A percentile compares a stretch with the other conserved stretches of the same genome.
Evolutionary conservation across 306 rosid species (phyloP).

Genomic region (Medicago lupulina): DNA sequence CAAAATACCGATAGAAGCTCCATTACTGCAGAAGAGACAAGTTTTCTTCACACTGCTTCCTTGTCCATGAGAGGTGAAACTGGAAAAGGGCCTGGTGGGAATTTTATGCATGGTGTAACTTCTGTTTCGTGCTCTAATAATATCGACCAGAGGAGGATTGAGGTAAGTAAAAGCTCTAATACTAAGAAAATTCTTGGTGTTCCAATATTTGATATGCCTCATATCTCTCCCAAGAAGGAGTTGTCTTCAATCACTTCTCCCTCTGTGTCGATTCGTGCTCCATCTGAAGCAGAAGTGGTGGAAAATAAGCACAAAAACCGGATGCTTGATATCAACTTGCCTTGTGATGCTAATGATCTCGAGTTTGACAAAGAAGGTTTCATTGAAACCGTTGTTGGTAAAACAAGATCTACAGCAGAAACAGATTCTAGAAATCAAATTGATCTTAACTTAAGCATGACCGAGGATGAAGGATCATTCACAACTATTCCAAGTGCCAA

Average conservation of each 20-base stretch:
- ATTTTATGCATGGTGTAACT: conserved; percentile 46
- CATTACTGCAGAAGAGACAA: conserved; percentile 48
- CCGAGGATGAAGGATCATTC: conserved; percentile 75
- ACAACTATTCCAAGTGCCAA: conserved; percentile 45
- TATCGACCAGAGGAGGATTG: conserved; percentile 53
- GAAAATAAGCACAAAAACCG: conserved; percentile 49
- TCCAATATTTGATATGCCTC: conserved; percentile 65
- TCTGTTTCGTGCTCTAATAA: conserved; percentile 56
- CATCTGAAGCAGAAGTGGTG: conserved; percentile 45
- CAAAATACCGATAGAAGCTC: conserved; percentile 47
- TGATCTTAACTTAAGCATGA: conserved; percentile 78
- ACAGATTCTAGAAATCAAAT: conserved; percentile 55
- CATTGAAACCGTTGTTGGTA: conserved; percentile 45
- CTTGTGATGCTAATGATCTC: conserved; percentile 64
- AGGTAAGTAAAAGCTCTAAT: conserved; percentile 51
- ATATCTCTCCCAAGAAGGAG: conserved; percentile 61
- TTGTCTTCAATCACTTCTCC: conserved; percentile 53
- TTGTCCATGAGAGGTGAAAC: conserved; percentile 51
- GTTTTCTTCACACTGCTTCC: conserved; percentile 50
- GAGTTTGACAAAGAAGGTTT: conserved; percentile 55
- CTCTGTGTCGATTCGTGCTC: conserved; percentile 46
- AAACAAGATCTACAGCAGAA: conserved; percentile 46
- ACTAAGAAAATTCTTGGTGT: conserved; percentile 68
- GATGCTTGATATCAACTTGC: conserved; percentile 81
- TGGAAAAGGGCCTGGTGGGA: conserved; percentile 49